Evolutionary conservation across 805 yeast genomes (phyloP).

Genomic region (Saccharomycopsis vini): DNA sequence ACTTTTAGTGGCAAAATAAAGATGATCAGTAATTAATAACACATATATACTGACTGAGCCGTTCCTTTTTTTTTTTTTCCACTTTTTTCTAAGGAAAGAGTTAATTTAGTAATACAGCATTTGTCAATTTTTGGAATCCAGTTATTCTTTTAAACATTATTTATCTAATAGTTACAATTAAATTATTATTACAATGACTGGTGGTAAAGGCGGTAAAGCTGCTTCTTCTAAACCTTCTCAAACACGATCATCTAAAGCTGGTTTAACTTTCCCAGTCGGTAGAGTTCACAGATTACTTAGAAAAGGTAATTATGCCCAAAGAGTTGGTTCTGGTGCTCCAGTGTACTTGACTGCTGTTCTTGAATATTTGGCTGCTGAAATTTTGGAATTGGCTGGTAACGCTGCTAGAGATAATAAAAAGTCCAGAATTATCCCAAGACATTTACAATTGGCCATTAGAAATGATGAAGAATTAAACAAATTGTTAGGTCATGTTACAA

Average conservation of each 20-base stretch:
- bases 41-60: background rate
- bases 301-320: slow-evolving; percentile 96
- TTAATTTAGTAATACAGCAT: background rate
- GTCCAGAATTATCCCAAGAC: slow-evolving; percentile 98
- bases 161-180: background rate
- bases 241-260: slow-evolving; percentile 98
- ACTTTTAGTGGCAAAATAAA: background rate
- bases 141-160: background rate
- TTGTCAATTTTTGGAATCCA: too few relatives aligned
- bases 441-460: slow-evolving; percentile 96
- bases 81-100: background rate
- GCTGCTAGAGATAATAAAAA: slow-evolving; percentile 99
- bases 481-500: slow-evolving; percentile 85
- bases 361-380: slow-evolving; percentile 96
- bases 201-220: slow-evolving; percentile 79
- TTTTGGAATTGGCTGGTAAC: slow-evolving; percentile 95
- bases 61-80: background rate
- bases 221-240: slow-evolving; percentile 92
- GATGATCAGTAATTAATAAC: background rate
- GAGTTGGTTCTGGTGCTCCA: slow-evolving; percentile 99
- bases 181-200: slow-evolving; percentile 46
- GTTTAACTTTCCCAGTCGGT: slow-evolving; percentile 98
- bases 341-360: slow-evolving; percentile 94
- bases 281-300: slow-evolving; percentile 95
- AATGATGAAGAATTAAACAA: slow-evolving; percentile 98